Conservation (phyloP, 2,329 filamentous ascomycete species). For the Pyrenochaeta sp. region DNA sequence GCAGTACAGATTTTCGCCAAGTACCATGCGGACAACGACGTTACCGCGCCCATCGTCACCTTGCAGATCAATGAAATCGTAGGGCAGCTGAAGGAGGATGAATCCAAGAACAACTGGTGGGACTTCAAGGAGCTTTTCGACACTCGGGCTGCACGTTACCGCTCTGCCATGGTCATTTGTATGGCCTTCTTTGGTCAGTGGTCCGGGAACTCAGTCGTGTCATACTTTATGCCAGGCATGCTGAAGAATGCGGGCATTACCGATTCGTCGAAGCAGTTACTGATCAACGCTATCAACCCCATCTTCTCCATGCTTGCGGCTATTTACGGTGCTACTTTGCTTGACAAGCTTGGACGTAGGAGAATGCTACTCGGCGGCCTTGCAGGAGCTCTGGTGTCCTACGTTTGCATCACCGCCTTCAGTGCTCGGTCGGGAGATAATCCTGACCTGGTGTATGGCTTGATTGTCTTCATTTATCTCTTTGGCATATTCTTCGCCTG, state of each 20-base stretch:
- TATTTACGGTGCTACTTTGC: slow-evolving; percentile 49
- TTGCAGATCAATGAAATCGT: slow-evolving; percentile 51
- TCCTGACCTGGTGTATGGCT: slow-evolving; percentile 47
- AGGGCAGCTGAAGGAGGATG: slow-evolving; percentile 35
- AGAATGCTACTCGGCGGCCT: slow-evolving; percentile 50
- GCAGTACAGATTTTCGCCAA: slow-evolving; percentile 65
- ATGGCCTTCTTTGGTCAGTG: slow-evolving; percentile 55
- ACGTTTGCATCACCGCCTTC: slow-evolving; percentile 48
- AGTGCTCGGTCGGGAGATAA: slow-evolving; percentile 35
- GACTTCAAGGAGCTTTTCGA: slow-evolving; percentile 44
- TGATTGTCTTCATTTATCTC: slow-evolving; percentile 51
- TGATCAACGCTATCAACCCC: slow-evolving; percentile 47
- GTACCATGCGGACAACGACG: slow-evolving; percentile 63
- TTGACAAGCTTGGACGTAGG: slow-evolving; percentile 43
- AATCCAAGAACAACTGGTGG: slow-evolving; percentile 45
- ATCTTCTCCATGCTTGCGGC: slow-evolving; percentile 7
- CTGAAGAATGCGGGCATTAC: slow-evolving; percentile 49
- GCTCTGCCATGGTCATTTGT: slow-evolving; percentile 49
- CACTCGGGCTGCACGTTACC: slow-evolving; percentile 42
- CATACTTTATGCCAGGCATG: slow-evolving; percentile 35
- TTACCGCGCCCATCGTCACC: slow-evolving; percentile 43
- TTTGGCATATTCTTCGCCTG: slow-evolving; percentile 52
- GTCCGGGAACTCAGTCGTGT: slow-evolving; percentile 51
- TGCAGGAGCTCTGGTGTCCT: slow-evolving; percentile 42
- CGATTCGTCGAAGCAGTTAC: slow-evolving; percentile 45